These are phyloP conservation scores for Sistotremastrum suecicum DNA, from an alignment of 768 basidiomycete genomes.

Conservation along the genomic window DNA sequence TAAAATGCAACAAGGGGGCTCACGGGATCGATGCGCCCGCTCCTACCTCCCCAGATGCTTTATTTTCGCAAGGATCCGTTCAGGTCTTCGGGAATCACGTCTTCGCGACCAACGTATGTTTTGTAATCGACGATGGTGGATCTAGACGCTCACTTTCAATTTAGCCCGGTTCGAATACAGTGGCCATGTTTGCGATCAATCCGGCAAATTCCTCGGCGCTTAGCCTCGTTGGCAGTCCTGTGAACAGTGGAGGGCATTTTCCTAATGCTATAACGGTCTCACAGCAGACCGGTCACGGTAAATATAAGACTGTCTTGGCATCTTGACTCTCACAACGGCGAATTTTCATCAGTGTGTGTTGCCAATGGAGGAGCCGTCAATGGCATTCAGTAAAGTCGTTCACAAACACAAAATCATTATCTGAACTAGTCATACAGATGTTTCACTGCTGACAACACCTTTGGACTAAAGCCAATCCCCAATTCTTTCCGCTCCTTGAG, in stretches of 20 bases:
- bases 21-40: constrained; percentile 16
- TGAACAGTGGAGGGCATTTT: constrained; percentile 34
- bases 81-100: constrained; percentile 16
- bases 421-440: constrained; percentile 5
- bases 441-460: constrained; percentile 6
- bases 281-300: no score
- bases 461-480: constrained; percentile 7
- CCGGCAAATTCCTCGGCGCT: constrained; percentile 27
- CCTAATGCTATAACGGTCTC: constrained; percentile 28
- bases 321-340: constrained; percentile 18
- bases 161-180: constrained; percentile 33
- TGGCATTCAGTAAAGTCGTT: constrained; percentile 16
- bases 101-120: no score
- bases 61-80: constrained; percentile 29
- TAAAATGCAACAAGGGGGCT: constrained; percentile 11
- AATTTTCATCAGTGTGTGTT: constrained; percentile 16
- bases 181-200: constrained; percentile 27
- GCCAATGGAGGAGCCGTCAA: constrained; percentile 23
- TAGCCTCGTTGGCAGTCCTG: constrained; percentile 28
- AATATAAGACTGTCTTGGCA: no score
- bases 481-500: constrained; percentile 8
- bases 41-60: constrained; percentile 22
- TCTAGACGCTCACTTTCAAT: not conserved
- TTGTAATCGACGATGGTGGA: no score
- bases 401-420: not conserved